Evolutionary conservation across 169 alveolate genomes (phyloP).

Genomic region (Ichthyophthirius multifiliis): DNA sequence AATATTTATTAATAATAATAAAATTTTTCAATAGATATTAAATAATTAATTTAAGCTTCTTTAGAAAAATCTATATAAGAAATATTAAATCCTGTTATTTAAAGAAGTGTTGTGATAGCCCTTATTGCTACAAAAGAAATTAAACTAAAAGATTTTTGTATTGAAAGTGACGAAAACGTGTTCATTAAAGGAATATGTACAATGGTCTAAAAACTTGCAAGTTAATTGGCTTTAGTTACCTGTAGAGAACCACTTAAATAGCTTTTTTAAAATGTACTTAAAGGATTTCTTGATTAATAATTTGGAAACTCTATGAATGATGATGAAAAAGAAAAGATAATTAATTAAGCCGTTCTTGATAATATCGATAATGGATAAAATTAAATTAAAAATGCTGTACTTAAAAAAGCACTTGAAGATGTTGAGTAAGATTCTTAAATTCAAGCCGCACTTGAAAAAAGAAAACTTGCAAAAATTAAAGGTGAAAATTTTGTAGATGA

Average conservation of each 20-base stretch:
- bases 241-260: slow-evolving; percentile 94
- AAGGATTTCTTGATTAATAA: slow-evolving; percentile 74
- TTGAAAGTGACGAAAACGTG: slow-evolving; percentile 91
- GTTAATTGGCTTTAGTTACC: slow-evolving; percentile 95
- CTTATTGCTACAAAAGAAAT: slow-evolving; percentile 94
- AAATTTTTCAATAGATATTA: too few species aligned
- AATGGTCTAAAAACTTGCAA: slow-evolving; percentile 92
- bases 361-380: slow-evolving; percentile 94
- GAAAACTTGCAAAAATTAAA: slow-evolving; percentile 44
- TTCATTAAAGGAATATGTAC: slow-evolving; percentile 90
- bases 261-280: slow-evolving; percentile 88
- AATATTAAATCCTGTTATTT: slow-evolving; percentile 87
- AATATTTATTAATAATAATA: too few species aligned
- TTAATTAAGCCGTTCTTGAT: slow-evolving; percentile 89
- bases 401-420: slow-evolving; percentile 91
- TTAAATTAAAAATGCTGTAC: slow-evolving; percentile 92
- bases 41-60: too few species aligned
- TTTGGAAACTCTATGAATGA: slow-evolving; percentile 66
- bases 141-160: slow-evolving; percentile 95
- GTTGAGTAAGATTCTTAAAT: slow-evolving; percentile 73
- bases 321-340: slow-evolving; percentile 83
- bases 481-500: slow-evolving; percentile 45
- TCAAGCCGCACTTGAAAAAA: slow-evolving; percentile 50
- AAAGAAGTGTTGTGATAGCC: slow-evolving; percentile 94
- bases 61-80: slow-evolving; percentile 95